Base-by-base conservation (phyloP, 1,284 basidiomycete genomes). In the Leccinum fuscescens region DNA sequence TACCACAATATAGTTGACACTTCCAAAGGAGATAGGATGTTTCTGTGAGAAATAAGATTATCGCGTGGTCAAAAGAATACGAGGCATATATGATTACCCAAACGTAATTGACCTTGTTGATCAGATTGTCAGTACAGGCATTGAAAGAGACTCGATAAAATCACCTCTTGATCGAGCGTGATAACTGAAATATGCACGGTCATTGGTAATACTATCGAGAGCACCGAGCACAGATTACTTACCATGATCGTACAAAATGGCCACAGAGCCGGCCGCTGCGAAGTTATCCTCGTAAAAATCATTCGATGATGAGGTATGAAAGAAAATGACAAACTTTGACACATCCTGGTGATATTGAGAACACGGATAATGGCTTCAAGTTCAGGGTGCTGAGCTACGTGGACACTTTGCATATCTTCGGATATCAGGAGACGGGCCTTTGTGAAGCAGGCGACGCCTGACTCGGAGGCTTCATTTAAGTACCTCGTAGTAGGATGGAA, bases 71-170 rank as follows among this genome's bases (percentile, higher is more conserved):
- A 20, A 46, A 46, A 12, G 20, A 20, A 46, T 14, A n/a, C 12
- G 20, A 46, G 17, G 11, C 44, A 46, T 17, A 20, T 0, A 44
- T 12, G 4, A 20, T 35, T 37, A 53, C 33, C 52, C 68, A 70
- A 17, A 68, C 2, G 29, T 60, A 9, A n/a, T 68, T 31, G 3
- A 62, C 35, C 68, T 70, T n/a, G 22, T 54, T 46, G 44, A 14
- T 6, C 17, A 20, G 11, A 20, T 2, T 6, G 11, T 46, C 17
- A 46, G 44, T 46, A 20, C 20, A 46, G 11, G 20, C 3, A 20
- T 46, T 46, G 17, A 44, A 44, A 20, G 20, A 46, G 17, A 46
- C 6, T 4, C 6, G 6, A 20, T 46, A 46, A 3, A 20, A 20
- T 12, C 48, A 65, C 66, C 48, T 67, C 68, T 35, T 24, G 52